These are phyloP conservation scores for Eutrema japonicum DNA, from an alignment of 345 rosid species.

Conservation along the genomic window DNA sequence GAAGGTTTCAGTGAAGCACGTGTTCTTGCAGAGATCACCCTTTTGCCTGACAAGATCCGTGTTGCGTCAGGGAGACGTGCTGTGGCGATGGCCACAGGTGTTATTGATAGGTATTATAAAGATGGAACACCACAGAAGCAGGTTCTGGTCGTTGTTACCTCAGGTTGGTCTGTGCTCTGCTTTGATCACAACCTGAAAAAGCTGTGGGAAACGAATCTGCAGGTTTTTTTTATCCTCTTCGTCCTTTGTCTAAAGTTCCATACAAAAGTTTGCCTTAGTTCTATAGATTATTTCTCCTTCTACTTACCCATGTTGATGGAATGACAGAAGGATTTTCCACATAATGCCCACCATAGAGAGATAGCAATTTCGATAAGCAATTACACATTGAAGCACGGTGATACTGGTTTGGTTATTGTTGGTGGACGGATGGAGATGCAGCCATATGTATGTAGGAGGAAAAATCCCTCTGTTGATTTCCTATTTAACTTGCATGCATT, in stretches of 20 bases:
- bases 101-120: constrained; percentile 67
- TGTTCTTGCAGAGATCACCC: constrained; percentile 60
- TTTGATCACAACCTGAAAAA: constrained; percentile 94
- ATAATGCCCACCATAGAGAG: constrained; percentile 89
- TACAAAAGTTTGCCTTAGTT: not conserved
- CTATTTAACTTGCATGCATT: constrained; percentile 18
- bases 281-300: not conserved
- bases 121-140: constrained; percentile 83
- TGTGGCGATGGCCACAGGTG: constrained; percentile 95
- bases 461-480: not conserved
- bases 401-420: constrained; percentile 79
- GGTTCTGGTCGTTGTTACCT: constrained; percentile 94
- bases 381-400: constrained; percentile 88
- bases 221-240: constrained; percentile 52
- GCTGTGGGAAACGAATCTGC: constrained; percentile 91
- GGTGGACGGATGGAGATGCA: constrained; percentile 98
- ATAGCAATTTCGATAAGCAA: constrained; percentile 76
- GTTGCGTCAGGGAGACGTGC: constrained; percentile 86
- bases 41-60: constrained; percentile 90
- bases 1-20: constrained; percentile 94
- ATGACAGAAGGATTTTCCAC: constrained; percentile 88
- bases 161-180: constrained; percentile 96
- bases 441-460: constrained; percentile 69
- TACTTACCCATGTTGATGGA: constrained; percentile 28
- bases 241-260: not conserved